A percentile compares a stretch with the other conserved stretches of the same genome.
phyloP scores from a whole-genome alignment of 306 rosid genomes.

The Lablab purpureus region DNA sequence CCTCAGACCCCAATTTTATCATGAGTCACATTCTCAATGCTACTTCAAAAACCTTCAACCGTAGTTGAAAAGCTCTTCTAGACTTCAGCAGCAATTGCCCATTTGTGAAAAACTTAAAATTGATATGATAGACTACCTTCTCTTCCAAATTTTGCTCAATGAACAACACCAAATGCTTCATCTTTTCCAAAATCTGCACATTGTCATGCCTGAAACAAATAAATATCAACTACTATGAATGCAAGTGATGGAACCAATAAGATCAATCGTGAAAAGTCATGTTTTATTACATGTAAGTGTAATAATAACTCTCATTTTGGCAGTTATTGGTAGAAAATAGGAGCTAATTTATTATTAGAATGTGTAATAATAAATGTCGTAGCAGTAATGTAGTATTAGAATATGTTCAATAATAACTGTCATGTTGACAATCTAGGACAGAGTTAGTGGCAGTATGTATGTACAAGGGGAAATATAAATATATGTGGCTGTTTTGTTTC shows the following conservation, averaged over 20 bases:
- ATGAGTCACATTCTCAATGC: conserved; percentile 27
- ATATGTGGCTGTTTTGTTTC: not conserved
- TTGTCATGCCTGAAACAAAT: conserved; percentile 84
- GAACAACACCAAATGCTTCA: conserved; percentile 91
- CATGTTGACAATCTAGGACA: not conserved
- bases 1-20: conserved; percentile 27
- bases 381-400: conserved; percentile 2
- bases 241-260: not conserved
- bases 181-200: conserved; percentile 86
- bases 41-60: conserved; percentile 36
- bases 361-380: not conserved
- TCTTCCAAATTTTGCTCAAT: conserved; percentile 86
- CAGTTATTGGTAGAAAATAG: not conserved
- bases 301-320: not conserved
- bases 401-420: not conserved
- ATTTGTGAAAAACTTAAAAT: conserved; percentile 21
- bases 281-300: not conserved
- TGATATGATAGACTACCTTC: conserved; percentile 62
- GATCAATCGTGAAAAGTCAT: not conserved
- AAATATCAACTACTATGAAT: conserved; percentile 39
- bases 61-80: not conserved
- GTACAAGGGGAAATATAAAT: not conserved
- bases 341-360: not conserved
- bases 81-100: conserved; percentile 16
- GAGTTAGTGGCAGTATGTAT: not conserved